phyloP scores from a whole-genome alignment of 176 grass and related monocot genomes.

The Avena sativa region DNA sequence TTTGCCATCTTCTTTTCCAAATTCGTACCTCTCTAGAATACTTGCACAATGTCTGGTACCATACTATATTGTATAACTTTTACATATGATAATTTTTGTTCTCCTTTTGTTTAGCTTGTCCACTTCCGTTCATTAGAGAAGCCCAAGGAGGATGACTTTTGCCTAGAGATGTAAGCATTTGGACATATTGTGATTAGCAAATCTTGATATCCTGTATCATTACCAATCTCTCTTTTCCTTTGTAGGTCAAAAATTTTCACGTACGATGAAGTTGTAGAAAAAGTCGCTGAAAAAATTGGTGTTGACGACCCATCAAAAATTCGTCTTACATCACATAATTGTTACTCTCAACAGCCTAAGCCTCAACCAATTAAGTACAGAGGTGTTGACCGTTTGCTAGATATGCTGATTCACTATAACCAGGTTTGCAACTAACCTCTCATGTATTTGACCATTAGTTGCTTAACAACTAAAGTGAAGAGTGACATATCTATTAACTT shows the following conservation, averaged over 20 bases:
- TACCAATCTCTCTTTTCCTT: constrained; percentile 36
- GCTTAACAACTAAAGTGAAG: background rate
- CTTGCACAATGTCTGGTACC: background rate
- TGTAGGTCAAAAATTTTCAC: constrained; percentile 90
- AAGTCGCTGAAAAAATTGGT: constrained; percentile 82
- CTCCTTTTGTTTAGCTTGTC: constrained; percentile 74
- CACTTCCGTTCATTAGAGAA: constrained; percentile 95
- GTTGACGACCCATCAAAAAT: constrained; percentile 96
- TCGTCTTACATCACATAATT: constrained; percentile 96
- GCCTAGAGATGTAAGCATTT: constrained; percentile 83
- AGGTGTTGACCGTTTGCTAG: constrained; percentile 79
- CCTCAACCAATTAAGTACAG: constrained; percentile 98
- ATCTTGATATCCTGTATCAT: constrained; percentile 14
- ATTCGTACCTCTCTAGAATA: constrained; percentile 25
- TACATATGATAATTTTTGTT: constrained; percentile 37
- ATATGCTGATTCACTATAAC: constrained; percentile 98
- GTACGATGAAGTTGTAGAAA: constrained; percentile 97
- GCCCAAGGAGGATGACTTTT: constrained; percentile 95
- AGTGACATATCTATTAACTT: constrained; percentile 44
- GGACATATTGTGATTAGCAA: constrained; percentile 29
- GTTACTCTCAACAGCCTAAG: constrained; percentile 99
- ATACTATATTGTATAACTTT: constrained; percentile 8
- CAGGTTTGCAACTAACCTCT: constrained; percentile 66
- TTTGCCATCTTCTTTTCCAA: constrained; percentile 19
- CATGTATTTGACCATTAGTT: constrained; percentile 25